phyloP scores from a whole-genome alignment of 331 rosid species.

The Telfairia occidentalis region DNA sequence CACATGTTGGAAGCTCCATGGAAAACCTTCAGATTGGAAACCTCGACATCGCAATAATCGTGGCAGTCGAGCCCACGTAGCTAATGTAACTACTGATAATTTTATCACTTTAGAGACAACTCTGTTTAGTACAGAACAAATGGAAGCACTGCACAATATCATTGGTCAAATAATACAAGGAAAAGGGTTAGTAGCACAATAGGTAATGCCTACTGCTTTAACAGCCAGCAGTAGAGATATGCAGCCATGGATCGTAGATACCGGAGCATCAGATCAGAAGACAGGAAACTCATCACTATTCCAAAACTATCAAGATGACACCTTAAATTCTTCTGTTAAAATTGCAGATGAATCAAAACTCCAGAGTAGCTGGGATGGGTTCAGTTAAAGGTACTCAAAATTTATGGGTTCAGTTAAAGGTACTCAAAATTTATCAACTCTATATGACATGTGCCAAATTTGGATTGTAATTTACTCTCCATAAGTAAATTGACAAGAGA shows the following conservation, averaged over 20 bases:
- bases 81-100: neutral
- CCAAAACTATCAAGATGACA: neutral
- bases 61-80: no score
- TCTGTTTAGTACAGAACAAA: no score
- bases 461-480: neutral
- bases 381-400: neutral
- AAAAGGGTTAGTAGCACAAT: no score
- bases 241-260: neutral
- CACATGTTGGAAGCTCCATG: no score
- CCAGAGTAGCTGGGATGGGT: neutral
- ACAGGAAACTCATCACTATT: no score
- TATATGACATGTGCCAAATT: neutral
- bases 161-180: no score
- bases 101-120: no score
- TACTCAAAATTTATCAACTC: neutral
- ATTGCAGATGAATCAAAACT: neutral
- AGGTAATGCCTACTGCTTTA: no score
- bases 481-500: neutral
- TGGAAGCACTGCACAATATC: no score
- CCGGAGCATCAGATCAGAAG: neutral
- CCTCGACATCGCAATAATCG: neutral
- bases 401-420: neutral
- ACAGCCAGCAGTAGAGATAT: no score
- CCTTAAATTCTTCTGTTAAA: neutral
- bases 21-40: no score